Percentiles rank a stretch among this genome's conserved stretches.
These are phyloP conservation scores for Panellus pusillus DNA, from an alignment of 768 basidiomycete species.

Conservation along the genomic window DNA sequence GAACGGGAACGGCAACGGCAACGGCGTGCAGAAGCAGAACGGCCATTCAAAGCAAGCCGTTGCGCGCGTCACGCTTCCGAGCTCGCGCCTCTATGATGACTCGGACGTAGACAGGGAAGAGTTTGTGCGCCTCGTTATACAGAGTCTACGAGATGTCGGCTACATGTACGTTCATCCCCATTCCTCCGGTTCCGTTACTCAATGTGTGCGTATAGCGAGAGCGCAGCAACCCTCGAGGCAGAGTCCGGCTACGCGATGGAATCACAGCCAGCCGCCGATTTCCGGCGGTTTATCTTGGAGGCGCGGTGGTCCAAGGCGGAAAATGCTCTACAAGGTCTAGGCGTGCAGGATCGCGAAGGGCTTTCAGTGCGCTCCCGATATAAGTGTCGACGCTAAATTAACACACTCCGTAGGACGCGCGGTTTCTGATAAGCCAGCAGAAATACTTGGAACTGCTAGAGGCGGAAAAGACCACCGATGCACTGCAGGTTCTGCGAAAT, in stretches of 20 bases:
- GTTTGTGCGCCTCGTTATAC: constrained; percentile 85
- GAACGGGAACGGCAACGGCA: constrained; percentile 56
- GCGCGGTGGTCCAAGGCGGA: constrained; percentile 84
- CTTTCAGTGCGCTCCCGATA: constrained; percentile 55
- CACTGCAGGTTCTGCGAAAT: constrained; percentile 81
- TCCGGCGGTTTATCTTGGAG: constrained; percentile 76
- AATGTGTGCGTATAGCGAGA: constrained; percentile 58
- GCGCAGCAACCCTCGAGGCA: constrained; percentile 84
- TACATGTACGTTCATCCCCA: constrained; percentile 50
- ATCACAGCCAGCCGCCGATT: constrained; percentile 70
- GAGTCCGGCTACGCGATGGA: constrained; percentile 93
- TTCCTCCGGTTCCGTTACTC: background rate
- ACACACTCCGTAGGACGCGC: constrained; percentile 60
- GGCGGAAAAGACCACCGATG: constrained; percentile 72
- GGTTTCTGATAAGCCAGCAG: constrained; percentile 89
- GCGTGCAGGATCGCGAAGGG: constrained; percentile 65
- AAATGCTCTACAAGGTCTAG: constrained; percentile 62
- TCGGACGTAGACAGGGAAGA: constrained; percentile 84
- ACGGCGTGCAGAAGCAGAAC: constrained; percentile 45
- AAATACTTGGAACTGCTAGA: constrained; percentile 95
- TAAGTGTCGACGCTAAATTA: constrained; percentile 6
- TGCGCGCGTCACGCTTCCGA: constrained; percentile 65
- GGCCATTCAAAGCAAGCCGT: constrained; percentile 39
- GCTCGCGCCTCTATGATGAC: constrained; percentile 76
- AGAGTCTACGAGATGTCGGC: constrained; percentile 87